Evolutionary conservation across 495 filamentous ascomycete genomes (phyloP).

Genomic region (Poronia punctata): DNA sequence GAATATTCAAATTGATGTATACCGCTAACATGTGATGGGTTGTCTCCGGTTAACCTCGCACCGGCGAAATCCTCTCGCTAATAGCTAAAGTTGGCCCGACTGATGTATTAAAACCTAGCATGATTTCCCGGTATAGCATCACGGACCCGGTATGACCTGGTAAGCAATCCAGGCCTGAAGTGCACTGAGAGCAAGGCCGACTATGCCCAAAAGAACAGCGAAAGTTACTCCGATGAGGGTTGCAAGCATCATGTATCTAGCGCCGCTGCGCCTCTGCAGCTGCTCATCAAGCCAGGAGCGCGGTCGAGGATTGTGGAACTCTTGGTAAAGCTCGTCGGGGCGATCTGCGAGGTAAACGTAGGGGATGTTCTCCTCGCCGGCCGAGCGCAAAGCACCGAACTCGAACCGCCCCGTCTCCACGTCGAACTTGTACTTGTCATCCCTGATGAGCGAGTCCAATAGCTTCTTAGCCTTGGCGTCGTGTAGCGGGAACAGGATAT

Average conservation of each 20-base stretch:
- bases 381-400: slow-evolving; percentile 18
- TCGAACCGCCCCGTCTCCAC: slow-evolving; percentile 26
- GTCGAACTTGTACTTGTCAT: slow-evolving; percentile 18
- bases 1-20: no score
- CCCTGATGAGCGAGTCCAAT: slow-evolving; percentile 18
- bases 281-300: slow-evolving; percentile 25
- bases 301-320: slow-evolving; percentile 28
- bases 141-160: no score
- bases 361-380: slow-evolving; percentile 23
- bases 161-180: background rate
- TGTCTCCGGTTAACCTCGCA: no score
- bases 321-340: slow-evolving; percentile 28
- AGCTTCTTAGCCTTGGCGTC: slow-evolving; percentile 26
- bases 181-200: background rate
- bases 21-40: no score
- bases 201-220: slow-evolving; percentile 4
- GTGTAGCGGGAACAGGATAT: slow-evolving; percentile 31
- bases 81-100: no score
- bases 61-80: no score
- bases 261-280: slow-evolving; percentile 32
- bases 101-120: no score
- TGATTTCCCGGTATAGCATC: no score
- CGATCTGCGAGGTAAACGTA: slow-evolving; percentile 29
- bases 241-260: slow-evolving; percentile 32
- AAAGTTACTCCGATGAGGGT: slow-evolving; percentile 29